A percentile compares a stretch with the other conserved stretches of the same genome.
phyloP scores from a whole-genome alignment of 495 filamentous ascomycete genomes.

The Eremomyces bilateralis region DNA sequence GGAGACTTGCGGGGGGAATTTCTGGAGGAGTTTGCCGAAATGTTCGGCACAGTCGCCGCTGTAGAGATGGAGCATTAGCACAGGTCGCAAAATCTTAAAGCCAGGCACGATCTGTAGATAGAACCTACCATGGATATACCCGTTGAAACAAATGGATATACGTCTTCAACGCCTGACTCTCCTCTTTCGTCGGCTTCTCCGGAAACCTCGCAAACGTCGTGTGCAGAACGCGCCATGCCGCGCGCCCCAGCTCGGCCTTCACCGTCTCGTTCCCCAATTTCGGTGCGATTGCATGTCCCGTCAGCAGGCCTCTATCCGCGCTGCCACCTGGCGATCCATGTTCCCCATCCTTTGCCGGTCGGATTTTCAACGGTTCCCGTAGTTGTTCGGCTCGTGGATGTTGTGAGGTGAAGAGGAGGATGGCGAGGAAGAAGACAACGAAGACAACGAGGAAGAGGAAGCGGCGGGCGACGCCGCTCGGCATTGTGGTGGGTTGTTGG shows the following conservation, averaged over 20 bases:
- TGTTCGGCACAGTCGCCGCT: constrained; percentile 88
- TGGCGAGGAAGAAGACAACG: constrained; percentile 9
- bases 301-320: constrained; percentile 25
- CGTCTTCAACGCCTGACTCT: constrained; percentile 60
- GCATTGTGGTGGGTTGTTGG: constrained; percentile 7
- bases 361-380: neutral
- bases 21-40: constrained; percentile 59
- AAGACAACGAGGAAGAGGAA: constrained; percentile 11
- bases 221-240: constrained; percentile 84
- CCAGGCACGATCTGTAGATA: constrained; percentile 2
- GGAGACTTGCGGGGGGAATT: constrained; percentile 81
- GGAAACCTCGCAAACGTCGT: constrained; percentile 91
- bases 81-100: constrained; percentile 5
- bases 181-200: constrained; percentile 59
- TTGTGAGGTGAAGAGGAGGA: constrained; percentile 9
- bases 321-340: constrained; percentile 3
- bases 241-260: constrained; percentile 75
- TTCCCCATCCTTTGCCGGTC: neutral
- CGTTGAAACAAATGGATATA: constrained; percentile 82
- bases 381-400: neutral
- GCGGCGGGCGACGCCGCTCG: constrained; percentile 9
- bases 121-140: constrained; percentile 58
- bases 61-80: constrained; percentile 2
- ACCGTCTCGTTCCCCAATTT: constrained; percentile 81
- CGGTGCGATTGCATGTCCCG: constrained; percentile 65